Conservation (phyloP, 139 green algal genomes). For the Auxenochlorella pyrenoidosa region DNA sequence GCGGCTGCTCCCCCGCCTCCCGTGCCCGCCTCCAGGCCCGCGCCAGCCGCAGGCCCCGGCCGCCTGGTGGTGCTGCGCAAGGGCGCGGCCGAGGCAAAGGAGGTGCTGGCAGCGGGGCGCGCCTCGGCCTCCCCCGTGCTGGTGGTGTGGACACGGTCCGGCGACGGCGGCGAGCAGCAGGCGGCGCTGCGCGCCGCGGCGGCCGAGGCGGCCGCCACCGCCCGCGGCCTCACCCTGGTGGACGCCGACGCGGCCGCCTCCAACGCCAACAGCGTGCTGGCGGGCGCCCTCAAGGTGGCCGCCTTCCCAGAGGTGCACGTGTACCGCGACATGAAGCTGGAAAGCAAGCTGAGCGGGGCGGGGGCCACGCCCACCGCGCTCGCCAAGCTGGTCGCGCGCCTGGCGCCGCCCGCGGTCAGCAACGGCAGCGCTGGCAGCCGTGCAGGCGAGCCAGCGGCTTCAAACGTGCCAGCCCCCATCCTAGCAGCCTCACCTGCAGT, state of each 20-base stretch:
- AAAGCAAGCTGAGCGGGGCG: not conserved
- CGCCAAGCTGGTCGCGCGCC: not conserved
- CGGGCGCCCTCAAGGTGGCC: conserved; percentile 57
- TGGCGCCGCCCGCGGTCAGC: not conserved
- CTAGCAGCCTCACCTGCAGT: not conserved
- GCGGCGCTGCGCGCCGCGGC: conserved; percentile 18
- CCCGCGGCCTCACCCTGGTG: not conserved
- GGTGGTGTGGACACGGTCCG: conserved; percentile 58
- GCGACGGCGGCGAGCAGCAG: not conserved
- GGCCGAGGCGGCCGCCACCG: not conserved
- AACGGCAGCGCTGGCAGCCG: not conserved
- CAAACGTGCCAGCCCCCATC: not conserved
- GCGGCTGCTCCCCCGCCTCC: not conserved
- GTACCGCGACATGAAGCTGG: conserved; percentile 66
- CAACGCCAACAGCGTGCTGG: conserved; percentile 55
- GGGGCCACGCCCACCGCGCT: not conserved
- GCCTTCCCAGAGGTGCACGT: conserved; percentile 47
- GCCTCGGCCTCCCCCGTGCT: conserved; percentile 33
- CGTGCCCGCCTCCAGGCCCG: not conserved
- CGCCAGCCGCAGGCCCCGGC: not conserved
- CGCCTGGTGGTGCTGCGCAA: conserved; percentile 39
- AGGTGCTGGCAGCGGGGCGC: conserved; percentile 46
- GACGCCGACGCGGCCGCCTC: conserved; percentile 42
- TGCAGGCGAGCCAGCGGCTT: not conserved
- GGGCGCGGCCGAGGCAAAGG: conserved; percentile 69